These are phyloP conservation scores for Tuber microsphaerosporum DNA, from an alignment of 495 filamentous ascomycete species.

Conservation along the genomic window DNA sequence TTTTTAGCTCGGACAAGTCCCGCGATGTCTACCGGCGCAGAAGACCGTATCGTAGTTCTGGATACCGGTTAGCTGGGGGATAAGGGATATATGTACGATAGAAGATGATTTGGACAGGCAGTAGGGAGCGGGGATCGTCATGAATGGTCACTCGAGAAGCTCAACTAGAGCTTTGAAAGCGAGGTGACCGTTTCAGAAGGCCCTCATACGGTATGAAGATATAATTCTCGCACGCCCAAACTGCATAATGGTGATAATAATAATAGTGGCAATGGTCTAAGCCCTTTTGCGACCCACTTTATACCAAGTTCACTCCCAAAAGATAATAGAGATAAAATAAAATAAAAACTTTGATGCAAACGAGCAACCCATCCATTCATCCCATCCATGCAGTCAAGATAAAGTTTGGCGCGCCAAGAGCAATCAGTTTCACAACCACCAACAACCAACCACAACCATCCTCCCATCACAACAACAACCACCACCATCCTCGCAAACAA, in stretches of 20 bases:
- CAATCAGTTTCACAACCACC: neutral
- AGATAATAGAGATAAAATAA: neutral
- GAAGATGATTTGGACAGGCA: too few relatives aligned
- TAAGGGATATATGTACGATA: too few relatives aligned
- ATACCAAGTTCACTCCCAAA: neutral
- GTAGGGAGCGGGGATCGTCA: neutral
- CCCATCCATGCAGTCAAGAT: neutral
- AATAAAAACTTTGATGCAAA: neutral
- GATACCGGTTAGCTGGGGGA: too few relatives aligned
- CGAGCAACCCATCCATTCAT: too few relatives aligned
- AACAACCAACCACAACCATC: neutral
- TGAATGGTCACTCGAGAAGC: neutral
- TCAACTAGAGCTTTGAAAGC: neutral
- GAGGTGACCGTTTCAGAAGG: neutral
- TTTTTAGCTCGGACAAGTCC: too few relatives aligned
- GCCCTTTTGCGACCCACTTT: neutral
- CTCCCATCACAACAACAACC: neutral
- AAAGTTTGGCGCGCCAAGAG: neutral
- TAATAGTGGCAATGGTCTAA: neutral
- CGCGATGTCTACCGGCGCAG: too few relatives aligned
- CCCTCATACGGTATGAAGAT: neutral
- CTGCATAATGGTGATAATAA: neutral
- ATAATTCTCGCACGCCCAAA: neutral
- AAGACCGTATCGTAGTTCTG: too few relatives aligned
- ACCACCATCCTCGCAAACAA: neutral